phyloP scores from a whole-genome alignment of 352 stramenopile genomes.

The Phytophthora pini region DNA sequence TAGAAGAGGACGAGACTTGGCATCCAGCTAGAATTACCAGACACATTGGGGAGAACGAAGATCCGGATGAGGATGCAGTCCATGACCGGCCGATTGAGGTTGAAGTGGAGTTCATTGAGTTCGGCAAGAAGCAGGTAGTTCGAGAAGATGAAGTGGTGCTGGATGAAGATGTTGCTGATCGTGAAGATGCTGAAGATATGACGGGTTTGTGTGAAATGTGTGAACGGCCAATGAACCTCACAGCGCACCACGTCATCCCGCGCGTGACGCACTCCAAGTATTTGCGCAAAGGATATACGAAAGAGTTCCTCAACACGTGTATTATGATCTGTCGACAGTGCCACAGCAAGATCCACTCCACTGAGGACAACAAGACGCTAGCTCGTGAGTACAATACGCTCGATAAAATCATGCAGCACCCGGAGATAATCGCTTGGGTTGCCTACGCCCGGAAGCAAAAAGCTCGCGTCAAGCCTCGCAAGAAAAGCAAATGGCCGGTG shows the following conservation, averaged over 20 bases:
- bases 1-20: conserved; percentile 79
- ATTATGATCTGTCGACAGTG: conserved; percentile 93
- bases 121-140: conserved; percentile 73
- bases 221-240: conserved; percentile 91
- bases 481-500: conserved; percentile 65
- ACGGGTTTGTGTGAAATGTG: conserved; percentile 88
- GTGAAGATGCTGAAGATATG: conserved; percentile 63
- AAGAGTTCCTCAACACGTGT: conserved; percentile 84
- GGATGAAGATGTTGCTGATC: conserved; percentile 71
- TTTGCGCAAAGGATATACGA: conserved; percentile 78
- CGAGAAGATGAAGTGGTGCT: conserved; percentile 68
- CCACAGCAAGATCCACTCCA: conserved; percentile 91
- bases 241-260: conserved; percentile 94
- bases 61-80: conserved; percentile 9
- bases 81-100: conserved; percentile 38
- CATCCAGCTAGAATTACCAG: conserved; percentile 64
- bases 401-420: conserved; percentile 91
- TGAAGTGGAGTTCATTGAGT: conserved; percentile 83
- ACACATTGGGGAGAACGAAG: conserved; percentile 37
- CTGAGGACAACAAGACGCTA: conserved; percentile 91
- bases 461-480: conserved; percentile 59
- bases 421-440: conserved; percentile 88
- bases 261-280: conserved; percentile 83
- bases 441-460: conserved; percentile 93
- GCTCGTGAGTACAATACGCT: conserved; percentile 92